Evolutionary conservation across 805 yeast species (phyloP).

Genomic region (Lipomyces chichibuensis): DNA sequence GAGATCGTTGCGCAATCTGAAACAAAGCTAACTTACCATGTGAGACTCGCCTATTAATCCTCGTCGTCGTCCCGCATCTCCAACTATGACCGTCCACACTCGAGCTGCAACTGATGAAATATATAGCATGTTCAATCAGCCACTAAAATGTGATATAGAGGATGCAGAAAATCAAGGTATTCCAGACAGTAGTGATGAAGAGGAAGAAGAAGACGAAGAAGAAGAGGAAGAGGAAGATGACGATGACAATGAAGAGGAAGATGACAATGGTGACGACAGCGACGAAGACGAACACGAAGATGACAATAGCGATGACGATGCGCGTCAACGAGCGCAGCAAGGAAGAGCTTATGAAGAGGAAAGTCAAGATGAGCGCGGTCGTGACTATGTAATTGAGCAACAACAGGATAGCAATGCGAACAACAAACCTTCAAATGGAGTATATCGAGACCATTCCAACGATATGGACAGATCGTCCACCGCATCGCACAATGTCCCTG

Average conservation of each 20-base stretch:
- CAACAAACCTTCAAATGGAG: background rate
- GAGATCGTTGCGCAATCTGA: slow-evolving; percentile 19
- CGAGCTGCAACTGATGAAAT: slow-evolving; percentile 76
- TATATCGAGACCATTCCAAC: background rate
- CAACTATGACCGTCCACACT: slow-evolving; percentile 78
- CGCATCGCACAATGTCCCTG: slow-evolving; percentile 15
- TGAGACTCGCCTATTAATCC: slow-evolving; percentile 38
- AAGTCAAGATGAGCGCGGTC: background rate
- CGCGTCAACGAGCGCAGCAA: background rate
- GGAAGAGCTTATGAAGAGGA: background rate
- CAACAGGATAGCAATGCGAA: background rate
- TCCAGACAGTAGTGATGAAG: slow-evolving; percentile 31
- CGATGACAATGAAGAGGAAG: slow-evolving; percentile 28
- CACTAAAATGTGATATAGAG: slow-evolving; percentile 42
- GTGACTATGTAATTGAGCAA: background rate
- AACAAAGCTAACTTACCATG: background rate
- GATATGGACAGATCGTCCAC: background rate
- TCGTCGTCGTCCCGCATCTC: slow-evolving; percentile 55
- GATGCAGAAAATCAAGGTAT: slow-evolving; percentile 17
- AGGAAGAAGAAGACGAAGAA: slow-evolving; percentile 38
- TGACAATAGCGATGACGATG: slow-evolving; percentile 10
- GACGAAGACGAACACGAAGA: slow-evolving; percentile 20
- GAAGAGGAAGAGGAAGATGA: slow-evolving; percentile 35
- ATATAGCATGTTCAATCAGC: slow-evolving; percentile 70
- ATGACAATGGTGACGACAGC: slow-evolving; percentile 20